These are phyloP conservation scores for Kandelia obovata DNA, from an alignment of 345 rosid species.

Conservation along the genomic window DNA sequence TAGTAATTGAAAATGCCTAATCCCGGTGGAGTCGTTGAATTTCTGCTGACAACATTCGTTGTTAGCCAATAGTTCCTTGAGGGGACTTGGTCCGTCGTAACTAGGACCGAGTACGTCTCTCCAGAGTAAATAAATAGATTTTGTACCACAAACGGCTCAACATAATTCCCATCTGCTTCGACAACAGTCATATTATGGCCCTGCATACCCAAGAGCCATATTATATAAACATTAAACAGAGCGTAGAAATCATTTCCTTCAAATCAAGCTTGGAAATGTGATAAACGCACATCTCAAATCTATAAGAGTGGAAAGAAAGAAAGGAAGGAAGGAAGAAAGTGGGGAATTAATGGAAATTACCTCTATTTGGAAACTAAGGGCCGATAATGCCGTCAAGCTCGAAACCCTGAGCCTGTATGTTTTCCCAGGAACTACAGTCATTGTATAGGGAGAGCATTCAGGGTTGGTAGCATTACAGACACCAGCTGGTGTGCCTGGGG, in stretches of 20 bases:
- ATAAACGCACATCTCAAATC: no score
- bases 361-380: conserved; percentile 78
- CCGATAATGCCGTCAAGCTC: conserved; percentile 55
- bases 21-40: conserved; percentile 41
- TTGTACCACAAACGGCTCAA: conserved; percentile 61
- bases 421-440: conserved; percentile 54
- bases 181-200: conserved; percentile 85
- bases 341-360: conserved; percentile 20
- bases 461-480: conserved; percentile 46
- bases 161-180: conserved; percentile 71
- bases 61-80: conserved; percentile 65
- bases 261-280: no score
- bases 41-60: conserved; percentile 53
- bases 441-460: conserved; percentile 41
- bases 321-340: no score
- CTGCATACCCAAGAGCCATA: conserved; percentile 11
- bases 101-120: conserved; percentile 66
- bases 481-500: conserved; percentile 22
- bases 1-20: conserved; percentile 52
- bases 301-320: no score
- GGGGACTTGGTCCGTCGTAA: conserved; percentile 53
- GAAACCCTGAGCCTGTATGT: conserved; percentile 58
- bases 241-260: no score
- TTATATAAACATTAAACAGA: no score
- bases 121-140: conserved; percentile 77